Base-by-base conservation (phyloP, 768 basidiomycete genomes). In the Russula sp. region DNA sequence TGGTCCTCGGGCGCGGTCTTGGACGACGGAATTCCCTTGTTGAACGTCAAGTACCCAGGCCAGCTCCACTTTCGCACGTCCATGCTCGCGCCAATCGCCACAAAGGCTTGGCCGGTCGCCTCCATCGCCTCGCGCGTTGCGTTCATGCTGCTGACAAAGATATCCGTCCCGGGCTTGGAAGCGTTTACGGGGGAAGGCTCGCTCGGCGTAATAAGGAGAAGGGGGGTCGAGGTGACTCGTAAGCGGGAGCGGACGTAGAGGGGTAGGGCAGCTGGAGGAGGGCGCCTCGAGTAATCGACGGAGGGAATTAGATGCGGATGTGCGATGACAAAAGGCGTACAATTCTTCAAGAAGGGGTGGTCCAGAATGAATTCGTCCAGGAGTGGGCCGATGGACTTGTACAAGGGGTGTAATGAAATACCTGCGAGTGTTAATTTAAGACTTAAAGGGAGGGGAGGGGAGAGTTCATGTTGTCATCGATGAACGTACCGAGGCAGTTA, bases 11-110 rank as follows among this genome's bases (percentile, higher is more conserved):
- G 59, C n/a, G 68, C 60, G 5, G 70, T 22, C 54, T 73, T 78
- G 63, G 71, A 64, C n/a, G n/a, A n/a, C 14, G 65, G 64, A 4
- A 66, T 41, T 29, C 73, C 75, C 66, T 83, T 86, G 5, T 83
- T 82, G 72, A 90, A 87, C 0, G 84, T 81, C 41, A 87, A 71
- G 63, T 83, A 82, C 1, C 79, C 83, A 14, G 85, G 82, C 89
- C 88, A 91, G 61, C 75, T 75, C 90, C 88, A 91, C 71, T 87
- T 89, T 66, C 72, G 60, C 61, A 81, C 70, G 58, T 75, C 77
- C 61, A 80, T 75, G 18, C 74, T 65, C 20, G 81, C 74, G 60
- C 83, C 78, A 2, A 82, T 78, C 5, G 60, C 47, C 22, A 83
- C 76, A 65, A 85, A 77, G 14, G 74, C 74, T 49, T 72, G 69